phyloP scores from a whole-genome alignment of 2,329 filamentous ascomycete genomes.

The Ophiostoma fasciatum region DNA sequence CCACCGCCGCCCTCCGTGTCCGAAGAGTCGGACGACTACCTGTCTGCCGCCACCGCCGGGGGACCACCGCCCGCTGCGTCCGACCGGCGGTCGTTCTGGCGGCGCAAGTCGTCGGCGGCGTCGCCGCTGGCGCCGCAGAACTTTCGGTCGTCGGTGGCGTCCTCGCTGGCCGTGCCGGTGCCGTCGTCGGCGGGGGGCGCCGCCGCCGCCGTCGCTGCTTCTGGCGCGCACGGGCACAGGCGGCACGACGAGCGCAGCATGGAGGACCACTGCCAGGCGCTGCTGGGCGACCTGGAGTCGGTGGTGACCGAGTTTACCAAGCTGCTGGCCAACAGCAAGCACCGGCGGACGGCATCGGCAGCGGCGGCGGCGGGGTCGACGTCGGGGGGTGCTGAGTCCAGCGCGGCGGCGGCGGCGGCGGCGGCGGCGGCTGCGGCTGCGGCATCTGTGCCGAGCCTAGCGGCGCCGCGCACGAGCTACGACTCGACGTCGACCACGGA shows the following conservation, averaged over 20 bases:
- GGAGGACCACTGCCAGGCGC: constrained; percentile 66
- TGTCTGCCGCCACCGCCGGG: constrained; percentile 25
- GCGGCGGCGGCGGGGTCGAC: constrained; percentile 27
- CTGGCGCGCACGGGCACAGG: constrained; percentile 5
- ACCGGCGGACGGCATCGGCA: constrained; percentile 47
- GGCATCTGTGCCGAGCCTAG: constrained; percentile 8
- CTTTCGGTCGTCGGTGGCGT: constrained; percentile 23
- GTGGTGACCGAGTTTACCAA: constrained; percentile 71
- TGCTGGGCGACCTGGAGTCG: constrained; percentile 73
- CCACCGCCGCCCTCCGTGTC: constrained; percentile 25
- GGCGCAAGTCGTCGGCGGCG: constrained; percentile 60
- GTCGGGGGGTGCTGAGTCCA: constrained; percentile 46
- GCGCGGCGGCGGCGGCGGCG: constrained; percentile 23
- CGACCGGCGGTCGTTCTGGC: constrained; percentile 80
- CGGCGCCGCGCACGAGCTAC: constrained; percentile 46
- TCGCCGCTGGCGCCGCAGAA: constrained; percentile 26
- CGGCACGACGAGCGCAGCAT: constrained; percentile 47
- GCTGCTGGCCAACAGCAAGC: constrained; percentile 65
- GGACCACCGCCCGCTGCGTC: too few relatives aligned
- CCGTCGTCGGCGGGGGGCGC: constrained; percentile 14
- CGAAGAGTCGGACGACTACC: constrained; percentile 39
- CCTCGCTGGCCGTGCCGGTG: constrained; percentile 27
- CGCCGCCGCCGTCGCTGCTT: background rate
- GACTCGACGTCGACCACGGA: constrained; percentile 70
- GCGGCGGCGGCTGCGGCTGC: constrained; percentile 14